These are phyloP conservation scores for Paxillus rubicundulus DNA, from an alignment of 768 basidiomycete species.

Conservation along the genomic window DNA sequence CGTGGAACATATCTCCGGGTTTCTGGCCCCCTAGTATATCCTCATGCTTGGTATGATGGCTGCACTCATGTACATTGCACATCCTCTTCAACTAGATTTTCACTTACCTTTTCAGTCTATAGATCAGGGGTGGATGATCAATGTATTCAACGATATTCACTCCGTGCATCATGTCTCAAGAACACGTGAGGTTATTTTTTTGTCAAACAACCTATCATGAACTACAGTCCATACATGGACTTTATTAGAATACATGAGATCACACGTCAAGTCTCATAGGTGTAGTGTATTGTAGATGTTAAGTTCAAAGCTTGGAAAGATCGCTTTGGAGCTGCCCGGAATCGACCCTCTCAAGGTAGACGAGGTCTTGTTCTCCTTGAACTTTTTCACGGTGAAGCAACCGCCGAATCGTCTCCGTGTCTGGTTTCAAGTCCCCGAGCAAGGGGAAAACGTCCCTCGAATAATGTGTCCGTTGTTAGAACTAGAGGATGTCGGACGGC, in stretches of 20 bases:
- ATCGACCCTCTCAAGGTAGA: not conserved
- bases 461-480: not conserved
- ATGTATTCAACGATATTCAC: not conserved
- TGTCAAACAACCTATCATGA: not conserved
- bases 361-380: not conserved
- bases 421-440: constrained; percentile 60
- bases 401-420: constrained; percentile 41
- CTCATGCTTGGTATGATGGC: constrained; percentile 41
- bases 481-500: too few relatives aligned
- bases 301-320: not conserved
- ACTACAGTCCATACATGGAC: not conserved
- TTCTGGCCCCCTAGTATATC: constrained; percentile 57
- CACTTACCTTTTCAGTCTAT: not conserved
- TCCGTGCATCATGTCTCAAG: too few relatives aligned
- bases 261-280: too few relatives aligned
- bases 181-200: too few relatives aligned
- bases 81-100: constrained; percentile 32
- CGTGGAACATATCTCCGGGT: constrained; percentile 59
- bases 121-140: not conserved
- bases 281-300: not conserved
- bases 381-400: constrained; percentile 38
- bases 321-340: not conserved
- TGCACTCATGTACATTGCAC: constrained; percentile 32
- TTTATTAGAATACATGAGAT: not conserved
- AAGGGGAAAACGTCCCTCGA: constrained; percentile 41